Base-by-base conservation (phyloP, 495 filamentous ascomycete species). In the Penicillium longicatenatum region DNA sequence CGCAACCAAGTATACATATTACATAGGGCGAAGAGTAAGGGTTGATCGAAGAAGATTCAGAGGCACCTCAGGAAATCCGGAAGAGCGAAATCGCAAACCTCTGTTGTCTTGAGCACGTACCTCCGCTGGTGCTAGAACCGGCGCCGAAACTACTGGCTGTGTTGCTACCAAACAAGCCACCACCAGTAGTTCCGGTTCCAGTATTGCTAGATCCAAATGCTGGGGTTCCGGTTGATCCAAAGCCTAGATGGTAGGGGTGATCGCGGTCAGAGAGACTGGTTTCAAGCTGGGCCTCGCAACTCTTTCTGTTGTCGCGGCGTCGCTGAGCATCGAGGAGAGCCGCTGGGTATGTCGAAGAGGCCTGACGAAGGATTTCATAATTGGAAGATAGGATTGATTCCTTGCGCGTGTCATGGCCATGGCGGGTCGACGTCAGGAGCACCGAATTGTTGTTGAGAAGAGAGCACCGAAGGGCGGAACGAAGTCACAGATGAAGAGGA, bases 121-220 rank as follows among this genome's bases (percentile, higher is more conserved):
- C 80, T 79, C 79, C 79, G 68, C 84, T 84, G 64, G 84, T 79
- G 76, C 78, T 77, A 67, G 83, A 82, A 63, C 84, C 71, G 60
- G 37, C 16, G 37, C 84, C 84, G 63, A 86, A 86, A 66, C 80
- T 79, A 63, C 79, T 76, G 59, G 71, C 72, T 45, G 67, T 70
- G 63, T 75, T 76, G 55, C 41, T 64, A 63, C 77, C 75, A 65
- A 83, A 82, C 39, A 79, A 63, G 58, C 75, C 65, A 58, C 75
- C 71, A 37, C 76, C 72, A 22, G 59, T 62, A 37, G 64, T 65
- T 56, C 58, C 56, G 26, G 63, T 66, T 45, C 57, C 58, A 54
- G 69, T 70, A 37, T 60, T 68, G 47, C 70, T 65, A 58, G 70
- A 61, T 63, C 72, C 72, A 62, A 74, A 76, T 24, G 69, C 63